A percentile compares a stretch with the other conserved stretches of the same genome.
Evolutionary conservation across 2,329 filamentous ascomycete genomes (phyloP).

Genomic region (Sporothrix dimorphospora): DNA sequence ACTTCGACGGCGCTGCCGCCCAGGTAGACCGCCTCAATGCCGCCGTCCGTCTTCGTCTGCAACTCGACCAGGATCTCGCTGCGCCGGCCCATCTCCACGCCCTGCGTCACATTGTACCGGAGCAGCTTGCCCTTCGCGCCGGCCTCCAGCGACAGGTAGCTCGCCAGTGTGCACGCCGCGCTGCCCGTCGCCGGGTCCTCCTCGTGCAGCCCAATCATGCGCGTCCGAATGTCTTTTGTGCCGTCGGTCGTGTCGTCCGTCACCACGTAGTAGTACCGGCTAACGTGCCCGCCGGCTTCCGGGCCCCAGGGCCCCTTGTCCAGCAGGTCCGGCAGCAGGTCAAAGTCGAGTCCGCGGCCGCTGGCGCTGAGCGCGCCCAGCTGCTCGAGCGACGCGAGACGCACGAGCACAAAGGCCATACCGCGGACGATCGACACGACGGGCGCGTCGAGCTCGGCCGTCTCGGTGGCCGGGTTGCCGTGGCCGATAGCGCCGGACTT

Average conservation of each 20-base stretch:
- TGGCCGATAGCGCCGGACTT: slow-evolving; percentile 39
- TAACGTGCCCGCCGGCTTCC: slow-evolving; percentile 56
- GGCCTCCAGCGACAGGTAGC: slow-evolving; percentile 54
- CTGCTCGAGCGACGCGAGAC: slow-evolving; percentile 62
- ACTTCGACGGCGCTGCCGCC: slow-evolving; percentile 40
- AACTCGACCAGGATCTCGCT: slow-evolving; percentile 57
- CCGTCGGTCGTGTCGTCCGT: slow-evolving; percentile 17
- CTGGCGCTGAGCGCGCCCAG: slow-evolving; percentile 47
- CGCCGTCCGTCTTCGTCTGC: slow-evolving; percentile 23
- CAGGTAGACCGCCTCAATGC: slow-evolving; percentile 38
- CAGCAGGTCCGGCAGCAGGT: slow-evolving; percentile 42
- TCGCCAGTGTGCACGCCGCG: slow-evolving; percentile 60
- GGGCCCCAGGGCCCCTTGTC: slow-evolving; percentile 57
- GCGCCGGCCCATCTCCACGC: slow-evolving; percentile 67
- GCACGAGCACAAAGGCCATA: slow-evolving; percentile 71
- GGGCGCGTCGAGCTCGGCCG: slow-evolving; percentile 49
- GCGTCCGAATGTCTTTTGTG: slow-evolving; percentile 52
- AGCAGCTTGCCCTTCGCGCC: slow-evolving; percentile 28
- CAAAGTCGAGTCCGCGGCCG: slow-evolving; percentile 42
- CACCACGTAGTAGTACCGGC: slow-evolving; percentile 62
- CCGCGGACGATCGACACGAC: slow-evolving; percentile 70
- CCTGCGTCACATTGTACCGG: slow-evolving; percentile 61
- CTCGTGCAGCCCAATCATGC: slow-evolving; percentile 59
- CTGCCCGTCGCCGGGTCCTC: slow-evolving; percentile 68
- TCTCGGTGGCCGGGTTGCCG: slow-evolving; percentile 38